phyloP scores from a whole-genome alignment of 2,329 filamentous ascomycete species.

The Penicillium oxalicum region DNA sequence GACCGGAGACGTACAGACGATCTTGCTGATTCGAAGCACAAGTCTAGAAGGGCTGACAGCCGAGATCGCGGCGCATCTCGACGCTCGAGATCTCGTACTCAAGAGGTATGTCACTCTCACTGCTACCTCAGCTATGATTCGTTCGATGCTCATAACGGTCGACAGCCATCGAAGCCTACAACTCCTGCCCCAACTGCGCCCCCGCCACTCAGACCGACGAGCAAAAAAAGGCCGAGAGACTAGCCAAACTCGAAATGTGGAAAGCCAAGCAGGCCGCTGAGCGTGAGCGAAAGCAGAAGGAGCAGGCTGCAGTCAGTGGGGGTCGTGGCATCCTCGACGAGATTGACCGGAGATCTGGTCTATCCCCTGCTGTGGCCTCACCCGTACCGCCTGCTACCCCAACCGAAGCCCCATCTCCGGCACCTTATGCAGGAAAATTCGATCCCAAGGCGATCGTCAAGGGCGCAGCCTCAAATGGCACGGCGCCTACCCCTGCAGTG shows the following conservation, averaged over 20 bases:
- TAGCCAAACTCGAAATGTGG: slow-evolving; percentile 82
- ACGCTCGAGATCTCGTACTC: slow-evolving; percentile 45
- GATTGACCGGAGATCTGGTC: slow-evolving; percentile 63
- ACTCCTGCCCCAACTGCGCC: slow-evolving; percentile 22
- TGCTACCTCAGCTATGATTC: not conserved
- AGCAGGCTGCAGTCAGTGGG: slow-evolving; percentile 56
- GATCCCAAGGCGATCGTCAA: slow-evolving; percentile 82
- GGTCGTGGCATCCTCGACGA: slow-evolving; percentile 63
- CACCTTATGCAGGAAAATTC: slow-evolving; percentile 70
- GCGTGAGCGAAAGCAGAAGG: slow-evolving; percentile 65
- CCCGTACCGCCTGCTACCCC: slow-evolving; percentile 48
- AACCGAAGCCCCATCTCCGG: slow-evolving; percentile 46
- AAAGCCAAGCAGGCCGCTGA: slow-evolving; percentile 78
- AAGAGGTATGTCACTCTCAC: slow-evolving; percentile 50
- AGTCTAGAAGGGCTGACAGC: slow-evolving; percentile 61
- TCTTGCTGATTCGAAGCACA: slow-evolving; percentile 64
- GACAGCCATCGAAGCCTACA: slow-evolving; percentile 50
- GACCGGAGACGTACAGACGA: slow-evolving; percentile 59
- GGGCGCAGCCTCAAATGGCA: slow-evolving; percentile 57
- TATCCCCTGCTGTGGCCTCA: slow-evolving; percentile 49
- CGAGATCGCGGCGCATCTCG: slow-evolving; percentile 50
- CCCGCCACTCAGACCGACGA: slow-evolving; percentile 56
- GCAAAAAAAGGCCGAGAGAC: slow-evolving; percentile 71
- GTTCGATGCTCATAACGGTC: slow-evolving; percentile 2
- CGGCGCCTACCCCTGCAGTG: slow-evolving; percentile 47